phyloP scores from a whole-genome alignment of 345 rosid genomes.

The Dipteronia dyeriana region DNA sequence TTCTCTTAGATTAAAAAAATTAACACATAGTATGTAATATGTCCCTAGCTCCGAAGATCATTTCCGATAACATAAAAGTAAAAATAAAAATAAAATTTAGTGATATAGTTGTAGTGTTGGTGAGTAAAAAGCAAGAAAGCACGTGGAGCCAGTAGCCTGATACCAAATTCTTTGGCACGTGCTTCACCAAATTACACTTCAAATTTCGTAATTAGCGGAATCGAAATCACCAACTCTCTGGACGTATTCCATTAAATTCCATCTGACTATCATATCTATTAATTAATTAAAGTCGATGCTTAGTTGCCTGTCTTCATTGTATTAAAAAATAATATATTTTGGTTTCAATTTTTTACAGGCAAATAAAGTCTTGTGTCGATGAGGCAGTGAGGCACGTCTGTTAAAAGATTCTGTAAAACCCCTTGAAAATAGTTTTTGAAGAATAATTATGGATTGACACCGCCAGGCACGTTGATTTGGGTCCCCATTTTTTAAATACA shows the following conservation, averaged over 20 bases:
- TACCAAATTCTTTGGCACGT: background rate
- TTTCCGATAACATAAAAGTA: too few species aligned
- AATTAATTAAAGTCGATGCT: background rate
- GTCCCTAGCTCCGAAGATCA: too few species aligned
- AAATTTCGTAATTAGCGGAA: conserved; percentile 8
- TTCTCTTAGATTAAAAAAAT: too few species aligned
- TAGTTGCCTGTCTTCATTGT: background rate
- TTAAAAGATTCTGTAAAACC: background rate
- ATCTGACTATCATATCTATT: background rate
- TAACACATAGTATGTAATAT: too few species aligned
- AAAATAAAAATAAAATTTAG: background rate
- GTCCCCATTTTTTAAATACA: background rate
- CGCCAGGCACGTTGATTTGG: background rate
- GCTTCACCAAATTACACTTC: background rate
- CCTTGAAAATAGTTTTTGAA: background rate
- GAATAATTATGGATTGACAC: conserved; percentile 4
- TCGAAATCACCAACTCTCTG: conserved; percentile 1
- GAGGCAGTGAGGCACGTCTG: conserved; percentile 10
- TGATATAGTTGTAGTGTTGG: background rate
- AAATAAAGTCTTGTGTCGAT: background rate
- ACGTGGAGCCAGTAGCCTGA: background rate
- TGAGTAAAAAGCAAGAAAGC: background rate
- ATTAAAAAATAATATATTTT: background rate
- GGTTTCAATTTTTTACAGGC: background rate
- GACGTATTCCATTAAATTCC: conserved; percentile 8